Conservation (phyloP, 2,329 filamentous ascomycete genomes). For the Fusarium tjaetaba region DNA sequence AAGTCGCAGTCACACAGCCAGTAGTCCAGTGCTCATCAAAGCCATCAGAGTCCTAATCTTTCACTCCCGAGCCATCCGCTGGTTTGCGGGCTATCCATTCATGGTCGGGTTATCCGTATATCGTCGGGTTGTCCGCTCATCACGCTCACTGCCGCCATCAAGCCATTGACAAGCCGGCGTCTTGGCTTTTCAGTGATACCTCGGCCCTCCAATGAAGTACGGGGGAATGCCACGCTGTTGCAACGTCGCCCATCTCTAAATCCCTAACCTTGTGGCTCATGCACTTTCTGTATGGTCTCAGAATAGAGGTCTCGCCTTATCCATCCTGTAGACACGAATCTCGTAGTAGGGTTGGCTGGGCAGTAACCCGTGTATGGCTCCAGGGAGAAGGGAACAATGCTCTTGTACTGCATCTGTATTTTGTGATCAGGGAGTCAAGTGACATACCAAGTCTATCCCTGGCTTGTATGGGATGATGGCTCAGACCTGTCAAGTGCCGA, state of each 20-base stretch:
- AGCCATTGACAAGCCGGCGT: not conserved
- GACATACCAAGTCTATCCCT: too few species aligned
- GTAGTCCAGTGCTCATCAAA: not conserved
- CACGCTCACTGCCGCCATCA: not conserved
- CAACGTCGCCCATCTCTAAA: too few species aligned
- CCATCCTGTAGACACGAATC: fast-evolving
- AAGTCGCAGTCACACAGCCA: not conserved
- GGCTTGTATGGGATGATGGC: not conserved
- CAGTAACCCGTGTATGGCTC: not conserved
- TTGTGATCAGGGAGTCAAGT: not conserved
- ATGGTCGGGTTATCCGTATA: not conserved
- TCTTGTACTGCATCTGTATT: not conserved
- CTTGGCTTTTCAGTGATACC: too few species aligned
- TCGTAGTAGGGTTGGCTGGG: fast-evolving
- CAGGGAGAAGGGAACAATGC: too few species aligned
- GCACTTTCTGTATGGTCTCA: not conserved
- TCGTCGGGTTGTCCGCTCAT: not conserved
- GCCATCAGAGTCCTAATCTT: too few species aligned
- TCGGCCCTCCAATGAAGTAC: not conserved
- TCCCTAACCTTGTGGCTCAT: too few species aligned
- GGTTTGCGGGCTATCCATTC: not conserved
- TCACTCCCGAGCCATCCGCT: not conserved
- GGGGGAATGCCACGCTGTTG: too few species aligned
- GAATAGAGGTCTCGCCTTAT: not conserved
- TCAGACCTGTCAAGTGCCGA: not conserved